These are phyloP conservation scores for Spiraea crenata DNA, from an alignment of 331 rosid species.

Conservation along the genomic window DNA sequence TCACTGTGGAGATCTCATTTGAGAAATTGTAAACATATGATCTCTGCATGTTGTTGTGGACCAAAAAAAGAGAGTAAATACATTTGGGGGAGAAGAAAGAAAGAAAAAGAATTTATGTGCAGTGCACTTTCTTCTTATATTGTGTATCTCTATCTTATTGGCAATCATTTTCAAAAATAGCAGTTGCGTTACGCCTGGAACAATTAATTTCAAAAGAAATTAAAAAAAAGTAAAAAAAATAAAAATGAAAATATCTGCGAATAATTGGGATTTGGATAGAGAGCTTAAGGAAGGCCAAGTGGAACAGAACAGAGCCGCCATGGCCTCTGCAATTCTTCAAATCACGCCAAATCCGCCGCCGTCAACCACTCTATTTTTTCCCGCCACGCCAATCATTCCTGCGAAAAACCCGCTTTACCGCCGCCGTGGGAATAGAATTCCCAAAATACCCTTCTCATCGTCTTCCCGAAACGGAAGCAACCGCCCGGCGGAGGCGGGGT, in stretches of 20 bases:
- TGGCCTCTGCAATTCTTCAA: constrained; percentile 30
- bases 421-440: neutral
- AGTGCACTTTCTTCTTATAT: no score
- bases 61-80: constrained; percentile 27
- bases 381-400: neutral
- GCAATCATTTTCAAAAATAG: no score
- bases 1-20: constrained; percentile 63
- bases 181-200: no score
- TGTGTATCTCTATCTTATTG: no score
- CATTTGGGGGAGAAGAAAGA: constrained; percentile 20
- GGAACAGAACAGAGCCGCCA: neutral
- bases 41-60: constrained; percentile 64
- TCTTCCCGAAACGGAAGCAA: constrained; percentile 42
- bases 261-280: neutral
- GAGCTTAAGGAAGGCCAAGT: neutral
- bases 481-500: constrained; percentile 51
- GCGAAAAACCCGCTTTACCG: neutral
- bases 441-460: constrained; percentile 18
- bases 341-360: constrained; percentile 13
- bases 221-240: neutral
- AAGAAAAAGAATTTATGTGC: constrained; percentile 23
- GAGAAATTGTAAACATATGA: constrained; percentile 73
- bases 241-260: neutral
- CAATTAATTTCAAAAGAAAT: neutral
- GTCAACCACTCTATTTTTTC: constrained; percentile 16